A percentile compares a stretch with the other conserved stretches of the same genome.
Conservation (phyloP, 805 yeast genomes). For the Candida tammaniensis region DNA sequence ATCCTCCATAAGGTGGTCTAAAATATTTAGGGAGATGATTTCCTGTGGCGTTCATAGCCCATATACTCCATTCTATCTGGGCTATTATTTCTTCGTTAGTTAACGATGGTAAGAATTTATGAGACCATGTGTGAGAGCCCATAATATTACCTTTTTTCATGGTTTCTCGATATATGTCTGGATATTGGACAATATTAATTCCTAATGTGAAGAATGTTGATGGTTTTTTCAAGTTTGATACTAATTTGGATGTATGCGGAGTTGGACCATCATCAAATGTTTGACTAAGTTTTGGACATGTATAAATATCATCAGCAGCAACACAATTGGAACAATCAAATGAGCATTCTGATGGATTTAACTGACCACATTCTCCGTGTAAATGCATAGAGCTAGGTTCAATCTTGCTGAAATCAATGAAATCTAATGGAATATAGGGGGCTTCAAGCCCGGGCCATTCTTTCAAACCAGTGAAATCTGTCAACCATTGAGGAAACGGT, state of each 20-base stretch:
- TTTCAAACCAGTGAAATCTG: slow-evolving; percentile 65
- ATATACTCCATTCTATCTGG: slow-evolving; percentile 89
- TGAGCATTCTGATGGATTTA: slow-evolving; percentile 47
- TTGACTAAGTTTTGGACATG: slow-evolving; percentile 76
- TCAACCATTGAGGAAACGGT: slow-evolving; percentile 80
- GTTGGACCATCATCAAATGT: slow-evolving; percentile 97
- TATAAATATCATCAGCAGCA: slow-evolving; percentile 68
- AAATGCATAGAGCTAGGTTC: slow-evolving; percentile 47
- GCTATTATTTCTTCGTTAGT: slow-evolving; percentile 81
- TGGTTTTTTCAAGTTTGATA: slow-evolving; percentile 49
- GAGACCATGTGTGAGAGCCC: slow-evolving; percentile 93
- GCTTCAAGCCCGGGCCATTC: slow-evolving; percentile 88
- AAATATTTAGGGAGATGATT: slow-evolving; percentile 87
- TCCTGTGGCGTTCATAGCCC: slow-evolving; percentile 97
- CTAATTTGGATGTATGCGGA: slow-evolving; percentile 58
- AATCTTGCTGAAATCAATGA: slow-evolving; percentile 54
- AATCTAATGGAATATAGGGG: slow-evolving; percentile 81
- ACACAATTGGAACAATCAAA: slow-evolving; percentile 85
- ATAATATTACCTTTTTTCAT: slow-evolving; percentile 67
- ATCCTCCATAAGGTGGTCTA: slow-evolving; percentile 95
- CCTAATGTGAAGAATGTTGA: slow-evolving; percentile 88
- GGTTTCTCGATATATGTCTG: slow-evolving; percentile 63
- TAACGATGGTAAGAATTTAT: slow-evolving; percentile 74
- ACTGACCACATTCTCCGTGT: slow-evolving; percentile 53
- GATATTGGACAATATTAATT: slow-evolving; percentile 70